Base-by-base conservation (phyloP, 2,329 filamentous ascomycete genomes). In the Onygenales sp. region DNA sequence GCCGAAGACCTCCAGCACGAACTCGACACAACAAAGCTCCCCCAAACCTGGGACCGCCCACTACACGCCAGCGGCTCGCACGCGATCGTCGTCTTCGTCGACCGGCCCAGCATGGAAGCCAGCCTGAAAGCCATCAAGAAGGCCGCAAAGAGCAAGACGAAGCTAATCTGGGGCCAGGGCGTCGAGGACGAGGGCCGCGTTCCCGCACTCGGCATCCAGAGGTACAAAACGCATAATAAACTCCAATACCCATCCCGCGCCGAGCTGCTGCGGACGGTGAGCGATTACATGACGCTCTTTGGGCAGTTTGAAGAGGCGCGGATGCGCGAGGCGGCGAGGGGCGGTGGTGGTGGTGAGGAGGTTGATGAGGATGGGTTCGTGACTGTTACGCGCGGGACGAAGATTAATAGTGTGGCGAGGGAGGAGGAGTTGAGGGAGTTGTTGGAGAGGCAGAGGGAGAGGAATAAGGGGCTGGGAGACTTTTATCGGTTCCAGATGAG, bases 361-460 rank as follows among this genome's bases (percentile, higher is more conserved):
- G 89, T 92, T 0, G 93, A 98, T 68, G 91, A 89, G 64, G 93
- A 98, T 69, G 93, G 93, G 2, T 98, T 98, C 67, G 80, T 97
- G 48, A 97, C 91, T 3, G 93, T 98, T 27, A 87, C 85, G 1
- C 80, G 87, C 52, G 90, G 90, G 31, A 87, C 87, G 41, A 78
- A 79, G 55, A 77, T 85, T 54, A 78, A 78, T 6, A 86, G 85
- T n/a, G 84, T 88, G 1, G 90, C 87, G 1, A 80, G 84, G 52
- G 78, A 83, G 57, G 85, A 85, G 60, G 89, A 87, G 62, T 82
- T 84, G 13, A 80, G 83, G 64, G 77, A 76, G 44, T 70, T 80
- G 63, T 72, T 76, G 55, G 72, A 72, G 63, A 79, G 76, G 72
- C 78, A 83, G 74, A 73, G 82, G 66, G 82, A 86, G 71, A 80